Conservation (phyloP, 148 eudicot genomes). For the Selenicereus undatus region DNA sequence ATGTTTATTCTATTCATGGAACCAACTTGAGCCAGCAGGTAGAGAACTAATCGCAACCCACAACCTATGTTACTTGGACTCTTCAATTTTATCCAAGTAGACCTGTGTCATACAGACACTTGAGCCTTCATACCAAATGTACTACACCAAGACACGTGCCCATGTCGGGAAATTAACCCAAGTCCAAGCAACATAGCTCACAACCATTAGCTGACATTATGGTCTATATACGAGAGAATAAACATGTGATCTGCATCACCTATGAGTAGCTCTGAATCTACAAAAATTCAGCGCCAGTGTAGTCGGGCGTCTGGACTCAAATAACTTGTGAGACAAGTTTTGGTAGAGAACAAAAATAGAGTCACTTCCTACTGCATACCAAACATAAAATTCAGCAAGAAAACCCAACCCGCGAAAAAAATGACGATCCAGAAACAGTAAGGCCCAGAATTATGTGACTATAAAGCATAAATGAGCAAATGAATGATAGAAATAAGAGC, state of each 20-base stretch:
- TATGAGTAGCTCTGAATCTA: background rate
- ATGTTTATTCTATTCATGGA: too few relatives aligned
- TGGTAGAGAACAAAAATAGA: background rate
- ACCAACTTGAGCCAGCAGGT: background rate
- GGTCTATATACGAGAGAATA: background rate
- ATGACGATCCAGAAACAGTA: background rate
- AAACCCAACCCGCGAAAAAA: background rate
- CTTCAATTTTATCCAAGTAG: background rate
- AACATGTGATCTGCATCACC: background rate
- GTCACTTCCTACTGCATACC: background rate
- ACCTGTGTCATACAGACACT: background rate
- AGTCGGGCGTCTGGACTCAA: background rate
- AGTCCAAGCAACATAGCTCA: background rate
- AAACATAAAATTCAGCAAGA: background rate
- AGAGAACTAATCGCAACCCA: background rate
- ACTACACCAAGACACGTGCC: background rate
- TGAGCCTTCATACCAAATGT: too few relatives aligned
- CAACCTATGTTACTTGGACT: background rate
- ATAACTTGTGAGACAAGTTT: background rate
- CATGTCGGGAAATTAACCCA: too few relatives aligned
- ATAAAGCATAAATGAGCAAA: background rate
- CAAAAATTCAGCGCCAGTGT: background rate
- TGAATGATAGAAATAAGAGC: background rate
- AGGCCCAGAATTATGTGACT: background rate
- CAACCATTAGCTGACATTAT: background rate